Evolutionary conservation across 768 basidiomycete genomes (phyloP).

Genomic region (button mushroom (Agaricus bisporus)): DNA sequence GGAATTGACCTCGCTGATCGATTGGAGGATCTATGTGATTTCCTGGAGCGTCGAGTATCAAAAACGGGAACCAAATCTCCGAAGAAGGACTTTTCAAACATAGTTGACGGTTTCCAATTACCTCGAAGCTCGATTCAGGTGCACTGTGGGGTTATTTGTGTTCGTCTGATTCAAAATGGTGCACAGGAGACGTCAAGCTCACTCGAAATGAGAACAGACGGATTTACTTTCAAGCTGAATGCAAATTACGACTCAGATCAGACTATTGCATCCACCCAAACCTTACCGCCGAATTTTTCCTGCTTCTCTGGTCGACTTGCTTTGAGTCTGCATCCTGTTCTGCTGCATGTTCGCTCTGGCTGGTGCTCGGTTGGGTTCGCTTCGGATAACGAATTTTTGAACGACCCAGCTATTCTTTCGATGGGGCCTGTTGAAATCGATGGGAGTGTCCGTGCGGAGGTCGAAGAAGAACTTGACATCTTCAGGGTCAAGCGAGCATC

Average conservation of each 20-base stretch:
- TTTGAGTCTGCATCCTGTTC: slow-evolving; percentile 42
- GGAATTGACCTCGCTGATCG: slow-evolving; percentile 47
- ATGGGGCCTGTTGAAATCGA: slow-evolving; percentile 51
- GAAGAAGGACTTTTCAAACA: background rate
- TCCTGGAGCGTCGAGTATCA: slow-evolving; percentile 23
- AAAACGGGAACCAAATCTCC: slow-evolving; percentile 8
- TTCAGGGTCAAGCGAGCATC: slow-evolving; percentile 27
- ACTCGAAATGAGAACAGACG: slow-evolving; percentile 52
- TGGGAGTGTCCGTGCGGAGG: slow-evolving; percentile 46
- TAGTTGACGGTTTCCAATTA: slow-evolving; percentile 4
- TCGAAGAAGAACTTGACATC: slow-evolving; percentile 29
- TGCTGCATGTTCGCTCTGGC: slow-evolving; percentile 44
- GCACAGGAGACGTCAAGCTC: slow-evolving; percentile 38
- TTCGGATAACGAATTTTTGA: slow-evolving; percentile 32
- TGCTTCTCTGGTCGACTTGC: slow-evolving; percentile 37
- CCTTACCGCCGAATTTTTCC: slow-evolving; percentile 26
- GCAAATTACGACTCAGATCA: slow-evolving; percentile 35
- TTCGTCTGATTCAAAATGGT: slow-evolving; percentile 41
- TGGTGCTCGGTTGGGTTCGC: slow-evolving; percentile 20
- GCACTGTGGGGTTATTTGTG: slow-evolving; percentile 42
- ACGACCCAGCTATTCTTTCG: slow-evolving; percentile 49
- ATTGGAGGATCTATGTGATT: slow-evolving; percentile 41
- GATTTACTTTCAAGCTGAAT: slow-evolving; percentile 31
- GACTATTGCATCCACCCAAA: slow-evolving; percentile 13
- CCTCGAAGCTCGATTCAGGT: slow-evolving; percentile 27